Evolutionary conservation across 2,329 filamentous ascomycete genomes (phyloP).

Genomic region (Penicillium sp.): DNA sequence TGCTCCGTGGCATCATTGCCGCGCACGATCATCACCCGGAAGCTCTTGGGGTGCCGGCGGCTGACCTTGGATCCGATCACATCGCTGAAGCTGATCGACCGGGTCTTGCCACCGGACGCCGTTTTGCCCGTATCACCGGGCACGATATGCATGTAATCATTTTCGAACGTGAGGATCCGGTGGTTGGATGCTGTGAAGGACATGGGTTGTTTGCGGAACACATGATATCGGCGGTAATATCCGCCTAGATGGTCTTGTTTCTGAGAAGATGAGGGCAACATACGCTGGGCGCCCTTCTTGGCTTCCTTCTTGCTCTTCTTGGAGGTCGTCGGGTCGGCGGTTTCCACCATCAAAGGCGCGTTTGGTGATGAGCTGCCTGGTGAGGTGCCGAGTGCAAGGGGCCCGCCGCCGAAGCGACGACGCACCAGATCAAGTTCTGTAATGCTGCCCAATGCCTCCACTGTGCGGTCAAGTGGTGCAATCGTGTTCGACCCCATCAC

Average conservation of each 20-base stretch:
- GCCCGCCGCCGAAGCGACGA: conserved; percentile 61
- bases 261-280: conserved; percentile 49
- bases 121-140: conserved; percentile 56
- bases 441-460: conserved; percentile 61
- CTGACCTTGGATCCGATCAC: conserved; percentile 66
- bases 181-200: conserved; percentile 62
- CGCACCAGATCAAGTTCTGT: conserved; percentile 62
- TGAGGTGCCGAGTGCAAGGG: conserved; percentile 55
- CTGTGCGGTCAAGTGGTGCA: conserved; percentile 62
- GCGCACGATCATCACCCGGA: conserved; percentile 60
- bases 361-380: conserved; percentile 63
- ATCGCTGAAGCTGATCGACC: conserved; percentile 61
- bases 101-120: conserved; percentile 54
- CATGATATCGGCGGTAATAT: conserved; percentile 62
- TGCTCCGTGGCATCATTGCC: conserved; percentile 62
- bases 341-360: conserved; percentile 58
- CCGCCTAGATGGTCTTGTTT: conserved; percentile 48
- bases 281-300: conserved; percentile 36
- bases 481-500: conserved; percentile 63
- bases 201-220: conserved; percentile 64
- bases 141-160: conserved; percentile 66
- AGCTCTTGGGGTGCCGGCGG: conserved; percentile 62
- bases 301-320: conserved; percentile 44
- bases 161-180: conserved; percentile 61
- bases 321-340: conserved; percentile 22